Conservation (phyloP, 2,329 filamentous ascomycete species). For the Neofusicoccum laricinum region DNA sequence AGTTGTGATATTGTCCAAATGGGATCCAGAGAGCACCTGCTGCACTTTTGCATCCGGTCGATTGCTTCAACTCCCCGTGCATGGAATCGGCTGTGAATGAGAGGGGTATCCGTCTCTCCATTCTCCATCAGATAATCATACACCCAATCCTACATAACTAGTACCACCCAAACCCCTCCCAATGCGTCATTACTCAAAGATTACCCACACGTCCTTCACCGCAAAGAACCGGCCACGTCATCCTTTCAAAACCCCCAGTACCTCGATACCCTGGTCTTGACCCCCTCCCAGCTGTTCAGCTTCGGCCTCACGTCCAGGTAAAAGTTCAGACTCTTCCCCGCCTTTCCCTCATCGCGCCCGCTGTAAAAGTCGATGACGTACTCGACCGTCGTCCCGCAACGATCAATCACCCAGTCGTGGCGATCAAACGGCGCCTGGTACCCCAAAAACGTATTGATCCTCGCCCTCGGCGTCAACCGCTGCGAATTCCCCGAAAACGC, state of each 20-base stretch:
- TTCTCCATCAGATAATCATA: background rate
- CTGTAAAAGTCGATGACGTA: conserved; percentile 99
- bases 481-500: conserved; percentile 70
- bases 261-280: conserved; percentile 53
- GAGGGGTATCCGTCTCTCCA: conserved; percentile 1
- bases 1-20: no score
- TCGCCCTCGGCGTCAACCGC: conserved; percentile 74
- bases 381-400: conserved; percentile 80
- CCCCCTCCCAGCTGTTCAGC: conserved; percentile 61
- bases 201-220: background rate
- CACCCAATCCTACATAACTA: background rate
- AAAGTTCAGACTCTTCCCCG: conserved; percentile 55
- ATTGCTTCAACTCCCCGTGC: no score
- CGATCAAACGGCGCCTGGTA: conserved; percentile 91
- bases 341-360: conserved; percentile 54
- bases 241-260: conserved; percentile 44
- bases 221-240: background rate
- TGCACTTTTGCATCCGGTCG: no score
- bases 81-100: background rate
- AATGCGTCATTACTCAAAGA: conserved; percentile 1
- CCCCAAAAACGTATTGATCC: conserved; percentile 79
- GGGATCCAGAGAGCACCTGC: no score
- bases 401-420: conserved; percentile 95
- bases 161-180: conserved; percentile 1
- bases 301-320: conserved; percentile 65